phyloP scores from a whole-genome alignment of 495 filamentous ascomycete species.

The Achaetomiella virescens region DNA sequence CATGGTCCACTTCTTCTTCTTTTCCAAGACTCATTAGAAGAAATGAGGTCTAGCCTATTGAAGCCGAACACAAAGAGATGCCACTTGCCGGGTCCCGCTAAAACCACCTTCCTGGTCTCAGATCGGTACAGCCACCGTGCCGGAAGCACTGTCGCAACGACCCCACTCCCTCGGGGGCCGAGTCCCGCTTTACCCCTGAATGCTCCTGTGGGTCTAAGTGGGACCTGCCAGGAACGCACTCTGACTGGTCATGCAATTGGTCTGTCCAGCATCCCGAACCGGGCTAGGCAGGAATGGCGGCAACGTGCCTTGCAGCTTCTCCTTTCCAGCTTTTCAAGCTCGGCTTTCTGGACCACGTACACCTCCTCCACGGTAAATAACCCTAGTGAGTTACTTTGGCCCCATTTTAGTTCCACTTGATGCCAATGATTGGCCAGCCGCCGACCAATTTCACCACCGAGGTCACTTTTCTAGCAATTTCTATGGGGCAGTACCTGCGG shows the following conservation, averaged over 20 bases:
- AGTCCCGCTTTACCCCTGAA: constrained; percentile 18
- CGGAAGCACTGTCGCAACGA: constrained; percentile 4
- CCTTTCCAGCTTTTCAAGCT: not conserved
- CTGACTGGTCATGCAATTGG: constrained; percentile 3
- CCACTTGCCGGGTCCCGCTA: no score
- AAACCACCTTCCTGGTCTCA: not conserved
- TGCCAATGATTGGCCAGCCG: no score
- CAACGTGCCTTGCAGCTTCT: not conserved
- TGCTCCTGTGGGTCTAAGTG: not conserved
- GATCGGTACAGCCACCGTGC: not conserved
- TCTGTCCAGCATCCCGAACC: not conserved
- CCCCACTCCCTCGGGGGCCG: not conserved
- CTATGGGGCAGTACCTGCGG: no score
- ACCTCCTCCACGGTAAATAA: no score
- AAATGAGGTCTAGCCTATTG: no score
- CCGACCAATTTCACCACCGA: no score
- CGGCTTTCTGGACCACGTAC: not conserved
- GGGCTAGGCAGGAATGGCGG: not conserved
- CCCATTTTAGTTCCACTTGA: no score
- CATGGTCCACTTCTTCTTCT: not conserved
- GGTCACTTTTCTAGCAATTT: no score
- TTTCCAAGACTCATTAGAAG: no score
- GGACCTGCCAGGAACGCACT: constrained; percentile 9
- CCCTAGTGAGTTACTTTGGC: no score
- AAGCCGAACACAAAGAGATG: no score